A percentile compares a stretch with the other conserved stretches of the same genome.
Evolutionary conservation across 768 basidiomycete genomes (phyloP).

Genomic region (Pisolithus albus): DNA sequence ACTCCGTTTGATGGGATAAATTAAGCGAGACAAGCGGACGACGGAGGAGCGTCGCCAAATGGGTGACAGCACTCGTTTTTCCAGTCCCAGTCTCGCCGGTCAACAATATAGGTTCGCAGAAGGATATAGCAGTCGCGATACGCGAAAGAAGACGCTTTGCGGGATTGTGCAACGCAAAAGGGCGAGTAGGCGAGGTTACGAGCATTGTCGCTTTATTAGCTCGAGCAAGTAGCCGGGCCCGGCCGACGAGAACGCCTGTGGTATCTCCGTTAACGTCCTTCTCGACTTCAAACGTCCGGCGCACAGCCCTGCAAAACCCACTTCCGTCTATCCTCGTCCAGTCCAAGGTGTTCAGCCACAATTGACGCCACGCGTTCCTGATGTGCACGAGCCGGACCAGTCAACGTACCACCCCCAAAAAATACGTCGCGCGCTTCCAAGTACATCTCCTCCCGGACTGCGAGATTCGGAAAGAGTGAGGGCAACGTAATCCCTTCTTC

Average conservation of each 20-base stretch:
- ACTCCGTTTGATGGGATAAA: conserved; percentile 93
- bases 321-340: conserved; percentile 60
- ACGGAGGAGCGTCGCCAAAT: conserved; percentile 73
- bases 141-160: conserved; percentile 74
- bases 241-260: conserved; percentile 53
- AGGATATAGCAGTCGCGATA: conserved; percentile 64
- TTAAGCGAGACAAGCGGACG: conserved; percentile 83
- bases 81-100: conserved; percentile 99
- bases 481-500: conserved; percentile 29
- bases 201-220: conserved; percentile 30
- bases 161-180: conserved; percentile 86
- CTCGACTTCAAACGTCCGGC: conserved; percentile 60
- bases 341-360: conserved; percentile 55
- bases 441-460: conserved; percentile 81
- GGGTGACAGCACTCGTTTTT: conserved; percentile 88
- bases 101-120: conserved; percentile 79
- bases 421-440: conserved; percentile 88
- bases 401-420: conserved; percentile 64
- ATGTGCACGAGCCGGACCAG: conserved; percentile 44
- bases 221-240: conserved; percentile 50
- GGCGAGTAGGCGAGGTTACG: conserved; percentile 35
- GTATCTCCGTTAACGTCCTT: conserved; percentile 59
- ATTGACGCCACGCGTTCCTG: conserved; percentile 42
- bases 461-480: conserved; percentile 58
- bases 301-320: conserved; percentile 64